Evolutionary conservation across 805 yeast species (phyloP).

Genomic region (Tetrapisispora nanseiensis): DNA sequence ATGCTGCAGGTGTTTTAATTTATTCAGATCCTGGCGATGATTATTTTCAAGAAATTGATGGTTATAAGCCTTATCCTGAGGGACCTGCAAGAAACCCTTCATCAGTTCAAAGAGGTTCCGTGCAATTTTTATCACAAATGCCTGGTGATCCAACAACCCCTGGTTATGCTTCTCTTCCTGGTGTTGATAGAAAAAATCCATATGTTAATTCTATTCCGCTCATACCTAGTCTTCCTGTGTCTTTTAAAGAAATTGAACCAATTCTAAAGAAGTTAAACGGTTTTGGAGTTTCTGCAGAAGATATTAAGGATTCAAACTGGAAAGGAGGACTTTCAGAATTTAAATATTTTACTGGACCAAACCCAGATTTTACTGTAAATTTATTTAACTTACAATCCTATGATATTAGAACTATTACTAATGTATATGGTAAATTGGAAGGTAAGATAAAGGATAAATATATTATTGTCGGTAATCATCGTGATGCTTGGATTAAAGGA

Average conservation of each 20-base stretch:
- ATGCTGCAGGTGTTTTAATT: slow-evolving; percentile 56
- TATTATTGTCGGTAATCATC: slow-evolving; percentile 68
- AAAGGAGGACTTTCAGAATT: slow-evolving; percentile 36
- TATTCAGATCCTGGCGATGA: slow-evolving; percentile 67
- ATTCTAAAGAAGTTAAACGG: slow-evolving; percentile 51
- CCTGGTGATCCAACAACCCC: slow-evolving; percentile 83
- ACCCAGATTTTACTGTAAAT: slow-evolving; percentile 36
- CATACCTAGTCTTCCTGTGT: slow-evolving; percentile 65
- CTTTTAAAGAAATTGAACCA: slow-evolving; percentile 53
- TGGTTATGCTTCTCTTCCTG: slow-evolving; percentile 46
- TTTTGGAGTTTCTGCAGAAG: slow-evolving; percentile 35
- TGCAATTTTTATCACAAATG: slow-evolving; percentile 45
- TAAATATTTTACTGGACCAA: slow-evolving; percentile 47
- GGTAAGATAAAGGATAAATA: slow-evolving; percentile 68
- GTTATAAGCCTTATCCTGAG: slow-evolving; percentile 56
- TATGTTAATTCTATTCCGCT: slow-evolving; percentile 41
- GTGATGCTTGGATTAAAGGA: slow-evolving; percentile 74
- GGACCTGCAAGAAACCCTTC: slow-evolving; percentile 76
- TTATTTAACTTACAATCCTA: slow-evolving; percentile 53
- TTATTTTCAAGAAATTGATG: slow-evolving; percentile 42
- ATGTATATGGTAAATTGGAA: slow-evolving; percentile 62
- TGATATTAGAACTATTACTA: slow-evolving; percentile 57
- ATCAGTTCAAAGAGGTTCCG: slow-evolving; percentile 68
- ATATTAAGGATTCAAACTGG: slow-evolving; percentile 36
- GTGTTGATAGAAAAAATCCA: slow-evolving; percentile 42